Percentiles rank a stretch among this genome's conserved stretches.
Conservation (phyloP, 2,329 filamentous ascomycete genomes). For the Lecanoromycetidae sp. region DNA sequence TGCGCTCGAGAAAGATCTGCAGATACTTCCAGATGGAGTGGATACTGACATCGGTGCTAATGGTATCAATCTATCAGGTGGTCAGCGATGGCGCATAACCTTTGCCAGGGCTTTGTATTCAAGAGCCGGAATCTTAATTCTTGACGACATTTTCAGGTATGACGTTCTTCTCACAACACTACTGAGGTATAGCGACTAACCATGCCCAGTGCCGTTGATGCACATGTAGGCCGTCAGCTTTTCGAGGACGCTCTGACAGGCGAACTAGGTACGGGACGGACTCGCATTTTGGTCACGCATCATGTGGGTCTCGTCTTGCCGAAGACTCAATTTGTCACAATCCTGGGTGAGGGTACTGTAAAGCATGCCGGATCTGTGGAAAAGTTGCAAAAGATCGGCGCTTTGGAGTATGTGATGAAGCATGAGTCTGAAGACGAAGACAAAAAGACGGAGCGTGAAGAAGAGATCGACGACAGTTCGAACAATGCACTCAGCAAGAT, state of each 20-base stretch:
- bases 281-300: conserved; percentile 68
- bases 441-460: conserved; percentile 36
- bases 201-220: conserved; percentile 49
- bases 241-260: conserved; percentile 66
- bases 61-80: conserved; percentile 72
- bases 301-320: conserved; percentile 61
- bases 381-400: conserved; percentile 38
- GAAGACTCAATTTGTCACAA: conserved; percentile 60
- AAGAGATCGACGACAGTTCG: conserved; percentile 17
- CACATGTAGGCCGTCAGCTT: conserved; percentile 66
- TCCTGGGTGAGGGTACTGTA: conserved; percentile 57
- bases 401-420: conserved; percentile 28
- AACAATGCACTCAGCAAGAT: conserved; percentile 38
- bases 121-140: conserved; percentile 59
- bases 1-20: conserved; percentile 61
- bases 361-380: conserved; percentile 52
- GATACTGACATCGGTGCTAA: conserved; percentile 72
- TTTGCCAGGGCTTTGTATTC: conserved; percentile 72
- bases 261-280: conserved; percentile 55
- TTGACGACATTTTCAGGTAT: conserved; percentile 71
- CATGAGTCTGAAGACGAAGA: conserved; percentile 25
- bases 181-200: neutral
- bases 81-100: conserved; percentile 71
- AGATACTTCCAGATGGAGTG: conserved; percentile 65
- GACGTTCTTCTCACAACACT: neutral